Conservation (phyloP, 108 stramenopile genomes). For the Fragilariopsis cylindrus region DNA sequence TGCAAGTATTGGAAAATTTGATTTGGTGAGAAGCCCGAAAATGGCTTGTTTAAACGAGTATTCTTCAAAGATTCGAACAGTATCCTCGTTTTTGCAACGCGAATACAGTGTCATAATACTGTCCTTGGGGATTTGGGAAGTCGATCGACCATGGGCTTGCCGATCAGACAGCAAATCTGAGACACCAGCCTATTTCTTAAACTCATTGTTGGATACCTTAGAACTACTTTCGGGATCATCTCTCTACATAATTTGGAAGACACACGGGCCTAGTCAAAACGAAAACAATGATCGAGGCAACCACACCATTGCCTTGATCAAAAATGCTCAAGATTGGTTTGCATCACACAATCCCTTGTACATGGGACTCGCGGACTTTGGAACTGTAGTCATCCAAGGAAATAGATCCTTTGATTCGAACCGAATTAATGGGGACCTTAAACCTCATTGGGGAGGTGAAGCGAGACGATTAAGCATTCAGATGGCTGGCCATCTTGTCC, state of each 20-base stretch:
- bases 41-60: neutral
- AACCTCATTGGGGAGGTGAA: neutral
- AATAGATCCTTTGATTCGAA: neutral
- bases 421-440: neutral
- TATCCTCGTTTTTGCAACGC: neutral
- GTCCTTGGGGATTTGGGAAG: slow-evolving; percentile 1
- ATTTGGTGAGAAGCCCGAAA: neutral
- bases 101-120: neutral
- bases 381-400: neutral
- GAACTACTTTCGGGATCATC: neutral
- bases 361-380: neutral
- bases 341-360: neutral
- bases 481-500: neutral
- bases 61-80: neutral
- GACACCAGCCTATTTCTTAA: neutral
- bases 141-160: neutral
- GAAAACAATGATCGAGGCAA: neutral
- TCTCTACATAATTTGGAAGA: slow-evolving; percentile 1
- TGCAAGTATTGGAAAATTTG: slow-evolving; percentile 1
- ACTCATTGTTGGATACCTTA: neutral
- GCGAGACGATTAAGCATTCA: neutral
- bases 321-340: neutral
- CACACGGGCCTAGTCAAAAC: neutral
- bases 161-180: neutral
- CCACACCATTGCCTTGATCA: neutral